Evolutionary conservation across 768 basidiomycete genomes (phyloP).

Genomic region (Boletus sensibilis): DNA sequence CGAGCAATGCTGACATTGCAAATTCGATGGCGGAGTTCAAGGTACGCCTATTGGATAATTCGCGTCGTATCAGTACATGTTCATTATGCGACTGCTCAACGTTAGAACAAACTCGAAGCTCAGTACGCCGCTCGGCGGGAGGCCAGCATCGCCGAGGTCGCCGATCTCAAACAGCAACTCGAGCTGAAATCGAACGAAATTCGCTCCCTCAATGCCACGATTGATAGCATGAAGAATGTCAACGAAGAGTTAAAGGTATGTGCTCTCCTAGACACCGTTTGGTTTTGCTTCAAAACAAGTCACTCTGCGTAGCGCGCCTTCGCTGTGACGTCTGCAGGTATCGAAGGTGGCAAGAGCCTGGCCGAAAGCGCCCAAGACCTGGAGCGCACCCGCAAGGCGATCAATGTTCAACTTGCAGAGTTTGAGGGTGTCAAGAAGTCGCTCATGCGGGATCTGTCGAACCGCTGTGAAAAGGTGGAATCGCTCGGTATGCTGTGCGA

Average conservation of each 20-base stretch:
- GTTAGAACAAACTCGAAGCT: conserved; percentile 86
- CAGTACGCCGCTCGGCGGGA: conserved; percentile 94
- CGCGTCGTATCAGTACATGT: background rate
- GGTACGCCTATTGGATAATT: conserved; percentile 41
- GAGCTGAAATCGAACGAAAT: conserved; percentile 84
- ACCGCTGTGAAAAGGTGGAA: conserved; percentile 95
- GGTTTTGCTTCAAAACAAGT: background rate
- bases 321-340: conserved; percentile 94
- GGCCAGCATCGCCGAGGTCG: conserved; percentile 78
- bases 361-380: conserved; percentile 97
- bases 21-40: conserved; percentile 91
- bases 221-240: conserved; percentile 92
- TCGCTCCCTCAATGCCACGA: conserved; percentile 75
- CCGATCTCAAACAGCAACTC: conserved; percentile 86
- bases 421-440: conserved; percentile 99
- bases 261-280: conserved; percentile 7
- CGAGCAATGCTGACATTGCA: conserved; percentile 75
- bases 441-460: conserved; percentile 97
- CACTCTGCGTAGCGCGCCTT: conserved; percentile 74
- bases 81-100: conserved; percentile 5
- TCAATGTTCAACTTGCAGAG: conserved; percentile 96
- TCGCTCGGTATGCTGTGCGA: conserved; percentile 12
- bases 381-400: conserved; percentile 93
- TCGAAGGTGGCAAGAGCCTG: conserved; percentile 94
- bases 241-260: conserved; percentile 97